Conservation (phyloP, 768 basidiomycete species). For the Saitozyma podzolica region DNA sequence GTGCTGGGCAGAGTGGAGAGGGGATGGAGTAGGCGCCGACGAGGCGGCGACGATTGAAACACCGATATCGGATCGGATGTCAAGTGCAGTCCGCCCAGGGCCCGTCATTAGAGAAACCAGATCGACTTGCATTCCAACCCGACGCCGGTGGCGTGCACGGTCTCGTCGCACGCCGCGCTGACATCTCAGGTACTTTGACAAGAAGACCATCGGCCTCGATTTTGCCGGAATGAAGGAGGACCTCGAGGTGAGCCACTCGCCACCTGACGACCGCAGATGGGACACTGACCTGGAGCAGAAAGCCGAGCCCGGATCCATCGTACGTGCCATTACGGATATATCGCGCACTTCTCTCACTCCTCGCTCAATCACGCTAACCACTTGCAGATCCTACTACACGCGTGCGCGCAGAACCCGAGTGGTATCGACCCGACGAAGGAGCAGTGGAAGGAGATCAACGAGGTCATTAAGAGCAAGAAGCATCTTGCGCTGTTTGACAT, state of each 20-base stretch:
- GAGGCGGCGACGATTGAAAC: too few species aligned
- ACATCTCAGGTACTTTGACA: slow-evolving; percentile 61
- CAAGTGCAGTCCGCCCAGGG: too few species aligned
- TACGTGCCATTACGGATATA: slow-evolving; percentile 11
- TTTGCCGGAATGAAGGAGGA: slow-evolving; percentile 87
- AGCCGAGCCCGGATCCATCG: slow-evolving; percentile 72
- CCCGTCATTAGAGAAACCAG: too few species aligned
- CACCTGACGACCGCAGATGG: neutral
- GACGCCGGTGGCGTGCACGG: too few species aligned
- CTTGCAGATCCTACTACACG: slow-evolving; percentile 77
- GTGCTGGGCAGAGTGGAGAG: too few species aligned
- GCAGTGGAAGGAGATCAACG: slow-evolving; percentile 89
- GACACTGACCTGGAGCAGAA: slow-evolving; percentile 41
- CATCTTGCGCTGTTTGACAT: slow-evolving; percentile 99
- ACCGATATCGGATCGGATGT: too few species aligned
- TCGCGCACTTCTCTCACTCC: neutral
- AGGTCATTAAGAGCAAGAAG: slow-evolving; percentile 76
- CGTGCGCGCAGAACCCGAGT: slow-evolving; percentile 98
- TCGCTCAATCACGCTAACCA: too few species aligned
- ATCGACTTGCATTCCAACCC: too few species aligned
- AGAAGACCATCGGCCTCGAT: slow-evolving; percentile 85
- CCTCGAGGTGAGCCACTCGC: slow-evolving; percentile 62
- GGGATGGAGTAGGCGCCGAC: too few species aligned
- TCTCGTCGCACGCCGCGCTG: too few species aligned
- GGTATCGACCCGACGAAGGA: slow-evolving; percentile 91